Evolutionary conservation across 1,284 basidiomycete genomes (phyloP).

Genomic region (Tylopilus sp.): DNA sequence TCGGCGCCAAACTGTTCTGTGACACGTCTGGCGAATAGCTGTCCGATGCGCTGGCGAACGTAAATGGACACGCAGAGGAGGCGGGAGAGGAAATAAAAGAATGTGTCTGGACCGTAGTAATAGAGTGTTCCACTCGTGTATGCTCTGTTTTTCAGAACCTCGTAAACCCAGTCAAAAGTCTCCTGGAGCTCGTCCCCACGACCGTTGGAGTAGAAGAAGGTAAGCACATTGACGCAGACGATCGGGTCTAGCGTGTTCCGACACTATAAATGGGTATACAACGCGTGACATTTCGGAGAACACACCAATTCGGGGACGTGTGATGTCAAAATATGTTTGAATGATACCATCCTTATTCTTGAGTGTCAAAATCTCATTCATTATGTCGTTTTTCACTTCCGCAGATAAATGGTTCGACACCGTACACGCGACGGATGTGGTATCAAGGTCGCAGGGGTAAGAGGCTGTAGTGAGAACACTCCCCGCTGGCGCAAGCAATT

Average conservation of each 20-base stretch:
- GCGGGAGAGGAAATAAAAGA: slow-evolving; percentile 24
- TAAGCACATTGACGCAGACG: slow-evolving; percentile 24
- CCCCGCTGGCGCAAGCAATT: slow-evolving; percentile 8
- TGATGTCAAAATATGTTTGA: slow-evolving; percentile 20
- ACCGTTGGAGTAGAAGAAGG: slow-evolving; percentile 24
- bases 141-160: slow-evolving; percentile 23
- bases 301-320: slow-evolving; percentile 22
- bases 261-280: not conserved
- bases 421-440: slow-evolving; percentile 22
- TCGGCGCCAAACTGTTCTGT: slow-evolving; percentile 19
- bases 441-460: slow-evolving; percentile 22
- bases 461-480: slow-evolving; percentile 10
- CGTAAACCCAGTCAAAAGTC: slow-evolving; percentile 25
- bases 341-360: slow-evolving; percentile 22
- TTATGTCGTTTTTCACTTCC: slow-evolving; percentile 23
- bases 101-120: slow-evolving; percentile 19
- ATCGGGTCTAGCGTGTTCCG: slow-evolving; percentile 12
- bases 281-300: not conserved
- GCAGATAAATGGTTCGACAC: slow-evolving; percentile 16
- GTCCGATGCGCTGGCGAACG: slow-evolving; percentile 16
- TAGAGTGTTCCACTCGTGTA: slow-evolving; percentile 24
- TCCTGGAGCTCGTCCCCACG: slow-evolving; percentile 18
- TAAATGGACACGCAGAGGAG: slow-evolving; percentile 21
- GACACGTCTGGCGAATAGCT: slow-evolving; percentile 19
- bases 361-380: slow-evolving; percentile 25